These are phyloP conservation scores for Emmonsiellopsis sp. DNA, from an alignment of 2,329 filamentous ascomycete genomes.

Conservation along the genomic window DNA sequence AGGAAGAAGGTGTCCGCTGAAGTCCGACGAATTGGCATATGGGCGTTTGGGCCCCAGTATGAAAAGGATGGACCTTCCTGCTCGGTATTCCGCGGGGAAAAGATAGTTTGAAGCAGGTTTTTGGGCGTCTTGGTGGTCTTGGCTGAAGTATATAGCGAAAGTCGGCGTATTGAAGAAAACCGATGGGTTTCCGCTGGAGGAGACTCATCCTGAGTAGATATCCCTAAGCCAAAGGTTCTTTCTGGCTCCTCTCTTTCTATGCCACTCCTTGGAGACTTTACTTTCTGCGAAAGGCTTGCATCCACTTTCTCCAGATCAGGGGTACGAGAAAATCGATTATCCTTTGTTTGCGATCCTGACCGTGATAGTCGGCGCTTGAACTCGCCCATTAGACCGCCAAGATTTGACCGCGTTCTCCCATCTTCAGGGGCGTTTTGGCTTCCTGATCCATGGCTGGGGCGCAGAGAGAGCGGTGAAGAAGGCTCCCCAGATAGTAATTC, in stretches of 20 bases:
- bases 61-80: slow-evolving; percentile 12
- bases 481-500: not conserved
- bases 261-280: not conserved
- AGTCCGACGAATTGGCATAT: slow-evolving; percentile 1
- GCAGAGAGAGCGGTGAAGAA: not conserved
- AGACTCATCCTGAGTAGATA: not conserved
- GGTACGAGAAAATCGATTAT: slow-evolving; percentile 21
- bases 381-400: slow-evolving; percentile 3
- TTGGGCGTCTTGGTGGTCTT: not conserved
- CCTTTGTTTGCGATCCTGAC: slow-evolving; percentile 19
- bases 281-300: not conserved
- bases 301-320: not conserved
- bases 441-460: not conserved
- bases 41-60: slow-evolving; percentile 13
- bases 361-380: slow-evolving; percentile 3
- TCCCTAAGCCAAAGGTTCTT: not conserved
- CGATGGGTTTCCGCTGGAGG: slow-evolving; percentile 18
- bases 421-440: not conserved
- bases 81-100: slow-evolving; percentile 25
- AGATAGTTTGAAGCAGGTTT: slow-evolving; percentile 3
- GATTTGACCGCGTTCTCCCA: not conserved
- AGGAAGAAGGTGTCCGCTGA: slow-evolving; percentile 8
- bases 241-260: not conserved
- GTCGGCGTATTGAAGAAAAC: slow-evolving; percentile 28
- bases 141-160: slow-evolving; percentile 22